Evolutionary conservation across 2,329 filamentous ascomycete species (phyloP), one percentile per base, ranked within the genome.

Genomic region (Lecanicillium sp.): DNA sequence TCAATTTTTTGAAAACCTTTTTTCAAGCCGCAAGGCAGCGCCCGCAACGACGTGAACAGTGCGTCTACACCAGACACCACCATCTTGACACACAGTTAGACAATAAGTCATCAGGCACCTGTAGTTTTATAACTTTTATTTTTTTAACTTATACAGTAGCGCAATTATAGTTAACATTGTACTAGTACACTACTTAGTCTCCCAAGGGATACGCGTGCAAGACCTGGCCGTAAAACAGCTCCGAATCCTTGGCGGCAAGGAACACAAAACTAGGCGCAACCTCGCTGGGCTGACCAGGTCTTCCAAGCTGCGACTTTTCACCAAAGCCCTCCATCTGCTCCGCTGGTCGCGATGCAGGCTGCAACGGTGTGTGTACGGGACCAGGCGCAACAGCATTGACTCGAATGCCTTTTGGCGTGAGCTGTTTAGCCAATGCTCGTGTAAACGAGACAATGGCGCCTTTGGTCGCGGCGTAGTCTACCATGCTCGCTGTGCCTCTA

Each of bases 391-490:
- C 60, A 0, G 60, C 61, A 5, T 68, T 78, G 30, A 78, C 72
- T 3, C 72, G 60, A 39, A 80, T 78, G 3, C 74, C 75, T 48
- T 70, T 73, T 1, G 66, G 59, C n/a, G 68, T 59, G 4, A 77
- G 55, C 40, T 78, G 67, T 43, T 70, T 62, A 0, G 71, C 64
- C 28, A 78, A 54, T 5, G 70, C 60, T 11, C 66, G 59, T 1
- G 74, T 78, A 46, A 78, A 78, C 0, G 67, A 67, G 3, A 67
- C 63, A 40, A 79, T 75, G 17, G 73, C 73, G 6, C 71, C 74
- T 48, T 80, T 79, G 5, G 72, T 77, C 1, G 71, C 57, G 3
- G 68, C 60, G 46, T 78, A 78, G 50, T 78, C 75, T 2, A 77
- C 53, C 58, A 75, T 67, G 14, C 51, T 43, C 0, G 54, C 45